phyloP scores from a whole-genome alignment of 331 rosid genomes.

The Quercus lobata region DNA sequence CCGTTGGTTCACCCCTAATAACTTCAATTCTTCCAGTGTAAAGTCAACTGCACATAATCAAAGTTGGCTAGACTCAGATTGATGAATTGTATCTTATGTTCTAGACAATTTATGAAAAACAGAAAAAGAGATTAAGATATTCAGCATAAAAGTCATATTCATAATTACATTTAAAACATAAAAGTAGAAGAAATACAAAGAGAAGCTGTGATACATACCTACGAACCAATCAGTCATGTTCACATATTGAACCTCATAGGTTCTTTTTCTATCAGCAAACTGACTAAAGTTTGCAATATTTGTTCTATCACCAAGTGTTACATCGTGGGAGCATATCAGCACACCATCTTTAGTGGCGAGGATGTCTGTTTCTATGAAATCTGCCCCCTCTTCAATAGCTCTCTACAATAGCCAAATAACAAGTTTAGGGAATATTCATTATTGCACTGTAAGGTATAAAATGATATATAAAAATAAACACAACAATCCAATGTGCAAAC shows the following conservation, averaged over 20 bases:
- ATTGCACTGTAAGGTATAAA: not conserved
- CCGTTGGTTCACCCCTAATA: conserved; percentile 71
- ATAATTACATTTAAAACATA: not conserved
- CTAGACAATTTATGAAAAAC: too few species aligned
- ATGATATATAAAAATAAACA: not conserved
- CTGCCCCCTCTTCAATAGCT: conserved; percentile 95
- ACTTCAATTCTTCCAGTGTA: conserved; percentile 68
- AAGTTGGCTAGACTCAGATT: not conserved
- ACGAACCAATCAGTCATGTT: conserved; percentile 73
- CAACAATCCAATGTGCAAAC: not conserved
- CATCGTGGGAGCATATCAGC: conserved; percentile 83
- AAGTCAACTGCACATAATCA: conserved; percentile 70
- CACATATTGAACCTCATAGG: conserved; percentile 70
- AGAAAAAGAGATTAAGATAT: too few species aligned
- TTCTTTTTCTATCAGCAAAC: conserved; percentile 72
- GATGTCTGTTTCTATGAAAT: conserved; percentile 92
- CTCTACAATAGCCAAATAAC: conserved; percentile 39
- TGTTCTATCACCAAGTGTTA: conserved; percentile 65
- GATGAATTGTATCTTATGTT: too few species aligned
- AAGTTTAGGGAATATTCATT: not conserved
- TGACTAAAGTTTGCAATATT: conserved; percentile 53
- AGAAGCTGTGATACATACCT: conserved; percentile 28
- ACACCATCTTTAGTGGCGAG: conserved; percentile 81
- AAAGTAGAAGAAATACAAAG: not conserved
- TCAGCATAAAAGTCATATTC: not conserved